phyloP scores from a whole-genome alignment of 768 basidiomycete genomes.

The Tylopilus vinaceipallidus region DNA sequence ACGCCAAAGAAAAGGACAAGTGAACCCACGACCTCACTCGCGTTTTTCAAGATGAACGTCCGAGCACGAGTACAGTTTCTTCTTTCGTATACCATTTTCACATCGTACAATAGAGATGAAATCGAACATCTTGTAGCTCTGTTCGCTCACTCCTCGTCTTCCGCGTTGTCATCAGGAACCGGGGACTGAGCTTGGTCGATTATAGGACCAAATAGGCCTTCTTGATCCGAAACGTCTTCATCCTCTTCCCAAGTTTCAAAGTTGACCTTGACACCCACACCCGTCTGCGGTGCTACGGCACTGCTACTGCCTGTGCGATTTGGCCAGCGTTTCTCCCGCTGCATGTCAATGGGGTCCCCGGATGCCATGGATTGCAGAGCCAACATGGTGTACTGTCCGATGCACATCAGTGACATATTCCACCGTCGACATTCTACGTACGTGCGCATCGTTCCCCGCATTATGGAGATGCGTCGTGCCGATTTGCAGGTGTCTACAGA shows the following conservation, averaged over 20 bases:
- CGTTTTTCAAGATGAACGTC: constrained; percentile 1
- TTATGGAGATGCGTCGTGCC: constrained; percentile 64
- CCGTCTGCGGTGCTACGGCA: constrained; percentile 20
- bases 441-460: constrained; percentile 84
- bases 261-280: constrained; percentile 46
- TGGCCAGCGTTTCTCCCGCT: constrained; percentile 81
- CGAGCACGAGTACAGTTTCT: background rate
- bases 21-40: constrained; percentile 9
- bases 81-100: constrained; percentile 6
- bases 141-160: constrained; percentile 2
- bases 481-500: constrained; percentile 64
- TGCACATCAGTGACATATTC: background rate
- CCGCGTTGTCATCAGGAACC: constrained; percentile 1
- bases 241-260: constrained; percentile 64
- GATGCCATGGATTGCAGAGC: constrained; percentile 69
- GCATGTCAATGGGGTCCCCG: constrained; percentile 70
- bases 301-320: constrained; percentile 42
- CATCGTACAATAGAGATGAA: constrained; percentile 8
- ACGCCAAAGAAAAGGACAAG: constrained; percentile 32
- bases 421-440: constrained; percentile 33
- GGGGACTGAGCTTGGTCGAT: constrained; percentile 13
- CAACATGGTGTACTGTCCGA: constrained; percentile 64
- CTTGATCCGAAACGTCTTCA: constrained; percentile 43
- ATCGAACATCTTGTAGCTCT: background rate
- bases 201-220: constrained; percentile 35